A percentile compares a stretch with the other conserved stretches of the same genome.
phyloP scores from a whole-genome alignment of 2,329 filamentous ascomycete species.

The Helotiales sp. region DNA sequence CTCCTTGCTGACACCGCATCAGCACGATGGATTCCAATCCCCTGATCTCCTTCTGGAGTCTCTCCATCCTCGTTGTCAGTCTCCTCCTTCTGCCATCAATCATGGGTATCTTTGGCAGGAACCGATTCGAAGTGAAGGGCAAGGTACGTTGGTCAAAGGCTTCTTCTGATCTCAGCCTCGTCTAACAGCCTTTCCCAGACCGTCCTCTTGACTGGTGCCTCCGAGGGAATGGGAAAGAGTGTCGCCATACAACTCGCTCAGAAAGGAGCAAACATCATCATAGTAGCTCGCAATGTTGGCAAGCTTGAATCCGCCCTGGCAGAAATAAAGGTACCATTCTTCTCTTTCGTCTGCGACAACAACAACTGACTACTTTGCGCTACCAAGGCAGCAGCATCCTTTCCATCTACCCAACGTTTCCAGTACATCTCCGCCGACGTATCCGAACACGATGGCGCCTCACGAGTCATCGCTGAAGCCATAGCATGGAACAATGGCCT shows the following conservation, averaged over 20 bases:
- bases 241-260: conserved; percentile 72
- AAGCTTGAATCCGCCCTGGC: conserved; percentile 74
- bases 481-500: conserved; percentile 74
- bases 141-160: conserved; percentile 55
- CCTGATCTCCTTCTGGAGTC: conserved; percentile 17
- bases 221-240: conserved; percentile 85
- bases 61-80: conserved; percentile 14
- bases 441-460: conserved; percentile 67
- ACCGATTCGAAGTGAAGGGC: conserved; percentile 82
- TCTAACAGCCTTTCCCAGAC: conserved; percentile 56
- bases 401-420: conserved; percentile 72
- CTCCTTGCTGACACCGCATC: conserved; percentile 4
- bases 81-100: conserved; percentile 34
- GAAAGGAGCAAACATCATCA: conserved; percentile 83
- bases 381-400: conserved; percentile 62
- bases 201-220: conserved; percentile 84
- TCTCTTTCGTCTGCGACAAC: background rate
- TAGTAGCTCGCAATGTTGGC: conserved; percentile 74
- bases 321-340: conserved; percentile 56
- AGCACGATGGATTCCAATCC: conserved; percentile 13
- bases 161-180: background rate
- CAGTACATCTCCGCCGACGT: conserved; percentile 83
- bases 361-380: conserved; percentile 5
- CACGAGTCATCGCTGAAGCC: conserved; percentile 68
- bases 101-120: conserved; percentile 73